A percentile compares a stretch with the other conserved stretches of the same genome.
phyloP scores from a whole-genome alignment of 208 protist genomes.

The Zelonia costaricensis region DNA sequence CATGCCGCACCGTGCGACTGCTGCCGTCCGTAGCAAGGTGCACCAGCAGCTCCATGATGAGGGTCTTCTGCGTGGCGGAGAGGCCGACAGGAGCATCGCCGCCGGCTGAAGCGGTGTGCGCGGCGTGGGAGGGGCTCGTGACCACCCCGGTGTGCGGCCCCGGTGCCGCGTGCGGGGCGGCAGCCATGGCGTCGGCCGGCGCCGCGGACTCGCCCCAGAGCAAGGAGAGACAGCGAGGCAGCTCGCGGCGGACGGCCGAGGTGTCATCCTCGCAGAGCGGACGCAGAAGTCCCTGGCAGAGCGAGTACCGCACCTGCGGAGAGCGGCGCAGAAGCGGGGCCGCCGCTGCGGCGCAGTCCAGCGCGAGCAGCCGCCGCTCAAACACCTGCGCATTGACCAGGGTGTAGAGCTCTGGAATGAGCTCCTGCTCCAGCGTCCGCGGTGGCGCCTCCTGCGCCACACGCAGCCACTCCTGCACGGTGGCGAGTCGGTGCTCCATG shows the following conservation, averaged over 20 bases:
- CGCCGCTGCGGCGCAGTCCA: conserved; percentile 52
- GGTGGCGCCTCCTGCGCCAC: conserved; percentile 36
- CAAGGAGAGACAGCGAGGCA: conserved; percentile 49
- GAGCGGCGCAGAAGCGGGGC: conserved; percentile 32
- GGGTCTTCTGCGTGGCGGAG: conserved; percentile 16
- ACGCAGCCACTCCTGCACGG: conserved; percentile 54
- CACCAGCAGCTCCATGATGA: conserved; percentile 52
- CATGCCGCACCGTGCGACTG: conserved; percentile 54
- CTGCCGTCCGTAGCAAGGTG: conserved; percentile 51
- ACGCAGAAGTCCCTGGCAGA: conserved; percentile 58
- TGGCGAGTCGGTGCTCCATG: conserved; percentile 32
- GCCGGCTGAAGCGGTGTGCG: neutral
- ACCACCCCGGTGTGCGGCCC: neutral
- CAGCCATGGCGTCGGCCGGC: neutral
- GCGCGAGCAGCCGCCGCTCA: conserved; percentile 56
- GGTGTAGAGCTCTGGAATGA: conserved; percentile 67
- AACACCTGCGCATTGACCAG: conserved; percentile 49
- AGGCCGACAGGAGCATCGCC: neutral
- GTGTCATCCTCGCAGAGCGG: conserved; percentile 72
- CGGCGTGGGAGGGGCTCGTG: neutral
- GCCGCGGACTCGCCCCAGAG: conserved; percentile 38
- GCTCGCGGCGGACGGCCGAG: conserved; percentile 47
- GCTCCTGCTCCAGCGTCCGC: conserved; percentile 51
- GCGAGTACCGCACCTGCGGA: conserved; percentile 38
- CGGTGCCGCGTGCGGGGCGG: neutral